These are phyloP conservation scores for Leccinum griseonigrum DNA, from an alignment of 1,284 basidiomycete species.

Conservation along the genomic window DNA sequence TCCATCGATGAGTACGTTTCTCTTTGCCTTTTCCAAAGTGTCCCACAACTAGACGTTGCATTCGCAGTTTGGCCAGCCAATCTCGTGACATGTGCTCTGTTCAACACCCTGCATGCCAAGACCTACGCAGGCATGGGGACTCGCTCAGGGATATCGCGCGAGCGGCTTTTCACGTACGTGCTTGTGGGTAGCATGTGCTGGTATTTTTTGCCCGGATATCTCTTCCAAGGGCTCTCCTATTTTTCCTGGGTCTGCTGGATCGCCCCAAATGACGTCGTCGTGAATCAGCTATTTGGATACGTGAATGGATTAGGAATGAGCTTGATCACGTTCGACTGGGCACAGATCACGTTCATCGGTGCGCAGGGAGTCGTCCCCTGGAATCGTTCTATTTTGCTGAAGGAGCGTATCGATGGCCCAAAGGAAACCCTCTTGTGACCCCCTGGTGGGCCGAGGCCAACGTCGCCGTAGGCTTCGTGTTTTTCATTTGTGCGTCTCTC, in stretches of 20 bases:
- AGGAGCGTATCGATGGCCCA: not conserved
- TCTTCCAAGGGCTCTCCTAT: slow-evolving; percentile 60
- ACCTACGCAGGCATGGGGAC: slow-evolving; percentile 59
- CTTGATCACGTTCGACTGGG: slow-evolving; percentile 69
- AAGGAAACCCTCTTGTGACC: slow-evolving; percentile 55
- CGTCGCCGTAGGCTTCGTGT: slow-evolving; percentile 73
- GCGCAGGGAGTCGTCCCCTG: not conserved
- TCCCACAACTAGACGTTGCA: not conserved
- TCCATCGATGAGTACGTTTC: slow-evolving; percentile 69
- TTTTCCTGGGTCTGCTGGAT: slow-evolving; percentile 85
- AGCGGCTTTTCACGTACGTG: slow-evolving; percentile 73
- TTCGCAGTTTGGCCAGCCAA: slow-evolving; percentile 78
- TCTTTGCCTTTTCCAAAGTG: not conserved
- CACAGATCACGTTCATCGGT: slow-evolving; percentile 51
- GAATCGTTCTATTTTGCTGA: not conserved
- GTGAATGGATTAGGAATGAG: slow-evolving; percentile 73
- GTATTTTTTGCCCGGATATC: slow-evolving; percentile 74
- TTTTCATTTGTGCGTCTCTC: slow-evolving; percentile 55
- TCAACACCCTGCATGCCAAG: slow-evolving; percentile 72
- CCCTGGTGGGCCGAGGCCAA: slow-evolving; percentile 84
- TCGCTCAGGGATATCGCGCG: slow-evolving; percentile 67
- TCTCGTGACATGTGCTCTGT: slow-evolving; percentile 78
- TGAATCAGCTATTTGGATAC: slow-evolving; percentile 81
- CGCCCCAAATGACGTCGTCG: slow-evolving; percentile 61
- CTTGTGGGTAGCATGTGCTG: slow-evolving; percentile 57